These are phyloP conservation scores for Erodium texanum DNA, from an alignment of 441 rosid species.

Conservation along the genomic window DNA sequence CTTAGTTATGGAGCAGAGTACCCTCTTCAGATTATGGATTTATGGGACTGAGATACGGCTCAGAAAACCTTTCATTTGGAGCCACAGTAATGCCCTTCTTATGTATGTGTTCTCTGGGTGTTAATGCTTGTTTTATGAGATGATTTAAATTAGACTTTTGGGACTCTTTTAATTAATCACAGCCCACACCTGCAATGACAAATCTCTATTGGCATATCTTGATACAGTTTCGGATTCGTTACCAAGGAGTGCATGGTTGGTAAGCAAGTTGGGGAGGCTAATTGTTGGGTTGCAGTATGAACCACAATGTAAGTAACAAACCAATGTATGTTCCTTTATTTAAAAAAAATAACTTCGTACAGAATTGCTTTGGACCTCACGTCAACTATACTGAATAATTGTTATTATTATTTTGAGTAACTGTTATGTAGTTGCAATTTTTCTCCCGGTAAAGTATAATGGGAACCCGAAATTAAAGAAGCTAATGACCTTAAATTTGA, in stretches of 20 bases:
- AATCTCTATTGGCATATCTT: slow-evolving; percentile 4
- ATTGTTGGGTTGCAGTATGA: slow-evolving; percentile 79
- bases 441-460: not conserved
- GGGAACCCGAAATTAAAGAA: not conserved
- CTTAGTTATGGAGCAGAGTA: slow-evolving; percentile 27
- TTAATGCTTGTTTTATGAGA: too few species aligned
- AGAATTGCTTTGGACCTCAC: not conserved
- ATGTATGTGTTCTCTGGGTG: slow-evolving; percentile 25
- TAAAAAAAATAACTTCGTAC: not conserved
- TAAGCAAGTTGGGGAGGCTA: slow-evolving; percentile 80
- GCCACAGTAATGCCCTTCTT: slow-evolving; percentile 58
- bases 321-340: slow-evolving; percentile 10
- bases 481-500: too few species aligned
- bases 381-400: not conserved
- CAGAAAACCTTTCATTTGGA: slow-evolving; percentile 61
- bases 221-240: slow-evolving; percentile 43
- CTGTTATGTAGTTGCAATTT: not conserved
- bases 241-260: slow-evolving; percentile 77
- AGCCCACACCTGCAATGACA: not conserved
- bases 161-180: not conserved
- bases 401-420: not conserved
- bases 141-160: not conserved
- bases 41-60: slow-evolving; percentile 84
- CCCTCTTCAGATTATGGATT: slow-evolving; percentile 53
- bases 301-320: slow-evolving; percentile 49